Base-by-base conservation (phyloP, 805 yeast species). In the Priceomyces haplophilus region DNA sequence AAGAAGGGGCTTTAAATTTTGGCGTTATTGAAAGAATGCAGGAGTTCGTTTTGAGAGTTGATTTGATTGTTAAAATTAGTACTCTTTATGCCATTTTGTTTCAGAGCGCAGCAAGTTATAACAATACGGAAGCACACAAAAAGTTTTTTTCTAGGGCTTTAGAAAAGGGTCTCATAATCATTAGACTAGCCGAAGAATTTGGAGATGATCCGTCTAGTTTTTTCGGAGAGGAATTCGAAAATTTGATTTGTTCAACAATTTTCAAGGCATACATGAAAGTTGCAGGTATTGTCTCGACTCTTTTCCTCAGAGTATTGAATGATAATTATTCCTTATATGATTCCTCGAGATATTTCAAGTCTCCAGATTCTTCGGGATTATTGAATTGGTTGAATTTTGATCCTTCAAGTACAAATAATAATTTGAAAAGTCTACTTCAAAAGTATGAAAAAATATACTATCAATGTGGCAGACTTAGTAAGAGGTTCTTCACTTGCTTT, bases 81-180 rank as follows among this genome's bases (percentile, higher is more conserved):
- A 24, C 24, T 6, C 21, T 34, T 7, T 20, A 40, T 31, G 40
- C n/a, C 31, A 16, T 44, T 25, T 27, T 40, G 13, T 37, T 37
- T 24, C 20, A 17, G 15, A 32, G 23, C 19, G 41, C 44, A 4
- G 37, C 30, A 3, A 27, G 24, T 7, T 23, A 34, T 18, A 15
- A 27, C 83, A 82, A 54, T 76, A 75, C 46, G 73, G 82, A 49
- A 3, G 20, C 17, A 13, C 18, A 18, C 11, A 35, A 29, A 2
- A 35, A 41, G 21, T 36, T 27, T 17, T 30, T 41, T 27, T 16
- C 40, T 19, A 19, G 29, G 10, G 39, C 36, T 12, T 23, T 41
- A 20, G 43, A 41, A 36, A 29, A 35, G 15, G 43, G 23, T 2
- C 15, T 41, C 7, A 27, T 41, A 2, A 34, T 41, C 12, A 21